These are phyloP conservation scores for Penicillium vulpinum DNA, from an alignment of 2,329 filamentous ascomycete genomes.

Conservation along the genomic window DNA sequence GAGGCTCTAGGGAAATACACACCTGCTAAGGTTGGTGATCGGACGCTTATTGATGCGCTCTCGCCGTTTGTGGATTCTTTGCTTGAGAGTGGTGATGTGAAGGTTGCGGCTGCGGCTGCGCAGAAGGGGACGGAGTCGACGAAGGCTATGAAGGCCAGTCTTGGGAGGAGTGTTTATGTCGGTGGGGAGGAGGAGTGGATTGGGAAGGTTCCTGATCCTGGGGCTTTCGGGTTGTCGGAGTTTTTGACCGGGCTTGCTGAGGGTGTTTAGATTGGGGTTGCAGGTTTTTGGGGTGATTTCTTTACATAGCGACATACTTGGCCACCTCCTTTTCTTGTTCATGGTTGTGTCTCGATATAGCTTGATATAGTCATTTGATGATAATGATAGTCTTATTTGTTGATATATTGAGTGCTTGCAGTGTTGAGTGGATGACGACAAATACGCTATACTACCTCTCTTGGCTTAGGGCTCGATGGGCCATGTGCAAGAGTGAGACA, in stretches of 20 bases:
- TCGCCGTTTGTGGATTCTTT: constrained; percentile 81
- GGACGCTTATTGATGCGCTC: constrained; percentile 86
- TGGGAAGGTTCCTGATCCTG: constrained; percentile 72
- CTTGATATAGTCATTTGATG: background rate
- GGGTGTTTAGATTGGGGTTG: constrained; percentile 37
- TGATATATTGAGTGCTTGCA: background rate
- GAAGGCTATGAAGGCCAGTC: constrained; percentile 85
- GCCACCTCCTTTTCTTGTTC: background rate
- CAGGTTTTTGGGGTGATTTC: background rate
- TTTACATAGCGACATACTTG: background rate
- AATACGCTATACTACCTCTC: background rate
- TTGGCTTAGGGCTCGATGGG: background rate
- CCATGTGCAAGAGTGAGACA: background rate
- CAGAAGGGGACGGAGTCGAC: constrained; percentile 76
- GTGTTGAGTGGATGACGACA: background rate
- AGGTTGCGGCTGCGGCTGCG: constrained; percentile 73
- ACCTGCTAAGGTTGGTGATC: constrained; percentile 82
- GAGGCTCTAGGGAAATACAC: constrained; percentile 78
- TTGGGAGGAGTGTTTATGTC: constrained; percentile 82
- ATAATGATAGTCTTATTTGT: background rate
- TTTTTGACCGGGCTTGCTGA: constrained; percentile 79
- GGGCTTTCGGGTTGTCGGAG: constrained; percentile 74
- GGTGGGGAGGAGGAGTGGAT: constrained; percentile 65
- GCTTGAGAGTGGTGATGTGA: constrained; percentile 62
- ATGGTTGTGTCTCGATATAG: background rate